phyloP scores from a whole-genome alignment of 164 flowering plant species.

The Umbellularia californica region DNA sequence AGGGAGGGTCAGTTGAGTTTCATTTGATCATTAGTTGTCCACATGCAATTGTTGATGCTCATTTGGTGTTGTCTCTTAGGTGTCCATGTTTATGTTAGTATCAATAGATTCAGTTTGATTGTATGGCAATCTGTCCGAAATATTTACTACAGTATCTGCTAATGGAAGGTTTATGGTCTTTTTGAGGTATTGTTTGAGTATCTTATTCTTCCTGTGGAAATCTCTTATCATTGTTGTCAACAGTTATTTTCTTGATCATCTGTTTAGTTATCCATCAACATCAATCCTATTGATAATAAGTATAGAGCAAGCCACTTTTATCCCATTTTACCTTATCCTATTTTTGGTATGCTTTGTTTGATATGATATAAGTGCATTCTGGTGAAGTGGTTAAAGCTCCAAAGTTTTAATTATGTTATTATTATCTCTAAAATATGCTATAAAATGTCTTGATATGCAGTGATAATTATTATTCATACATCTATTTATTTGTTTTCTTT shows the following conservation, averaged over 20 bases:
- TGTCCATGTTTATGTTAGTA: not conserved
- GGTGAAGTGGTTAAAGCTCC: not conserved
- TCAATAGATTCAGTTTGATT: not conserved
- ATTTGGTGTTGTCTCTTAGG: not conserved
- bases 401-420: not conserved
- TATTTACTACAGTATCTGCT: not conserved
- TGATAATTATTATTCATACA: not conserved
- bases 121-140: not conserved
- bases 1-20: not conserved
- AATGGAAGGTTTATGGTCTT: not conserved
- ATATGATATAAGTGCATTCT: not conserved
- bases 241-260: not conserved
- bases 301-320: not conserved
- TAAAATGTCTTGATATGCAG: not conserved
- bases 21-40: not conserved
- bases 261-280: not conserved
- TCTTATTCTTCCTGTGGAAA: not conserved
- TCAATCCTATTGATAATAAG: not conserved
- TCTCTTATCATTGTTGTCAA: not conserved
- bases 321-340: not conserved
- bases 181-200: not conserved
- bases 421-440: not conserved
- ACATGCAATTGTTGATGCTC: not conserved
- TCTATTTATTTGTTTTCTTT: not conserved
- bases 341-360: not conserved